Evolutionary conservation across 345 rosid species (phyloP), one percentile per base, ranked within the genome.

Genomic region (Euphorbia lathyris): DNA sequence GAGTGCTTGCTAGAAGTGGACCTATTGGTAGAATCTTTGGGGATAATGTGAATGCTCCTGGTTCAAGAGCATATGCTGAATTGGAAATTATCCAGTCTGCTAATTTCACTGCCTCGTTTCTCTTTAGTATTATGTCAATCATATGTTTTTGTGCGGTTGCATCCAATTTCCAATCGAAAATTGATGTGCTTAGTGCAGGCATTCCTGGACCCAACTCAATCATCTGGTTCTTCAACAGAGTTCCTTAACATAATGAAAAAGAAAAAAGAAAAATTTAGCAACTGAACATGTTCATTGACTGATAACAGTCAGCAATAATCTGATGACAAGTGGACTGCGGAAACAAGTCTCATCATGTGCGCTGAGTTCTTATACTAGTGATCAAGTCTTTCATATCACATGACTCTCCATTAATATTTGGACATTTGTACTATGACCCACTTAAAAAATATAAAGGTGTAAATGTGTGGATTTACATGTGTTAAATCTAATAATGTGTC

Each of bases 41-140:
- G 4, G 52, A 16, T 1, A 63, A 40, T 6, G 32, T 42, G 30
- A 63, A 63, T 63, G 66, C 66, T 42, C 66, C 52, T 1, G 66
- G 32, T 12, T 63, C 51, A 14, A 63, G 30, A 22, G 22, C 51
- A 63, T 40, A 40, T 23, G 51, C 50, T 9, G 51, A 63, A 7
- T 38, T 63, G 16, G 43, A 60, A n/a, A 60, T 19, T 1, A 60
- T 60, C 16, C 26, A 17, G 6, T 60, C 64, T 8, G 22, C 64
- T 9, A 16, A 10, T 30, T 32, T 17, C 13, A 8, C 43, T 1
- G 26, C 1, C 25, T 58, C 9, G n/a, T 12, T 29, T 17, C 3
- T 27, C 3, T 27, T 27, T 27, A 58, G 1, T 12, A 29, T 0
- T 8, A 19, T 3, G 38, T 9, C 14, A 34, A 60, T 14, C 1